Base-by-base conservation (phyloP, 257 asterid genomes). In the Asclepias syriaca region DNA sequence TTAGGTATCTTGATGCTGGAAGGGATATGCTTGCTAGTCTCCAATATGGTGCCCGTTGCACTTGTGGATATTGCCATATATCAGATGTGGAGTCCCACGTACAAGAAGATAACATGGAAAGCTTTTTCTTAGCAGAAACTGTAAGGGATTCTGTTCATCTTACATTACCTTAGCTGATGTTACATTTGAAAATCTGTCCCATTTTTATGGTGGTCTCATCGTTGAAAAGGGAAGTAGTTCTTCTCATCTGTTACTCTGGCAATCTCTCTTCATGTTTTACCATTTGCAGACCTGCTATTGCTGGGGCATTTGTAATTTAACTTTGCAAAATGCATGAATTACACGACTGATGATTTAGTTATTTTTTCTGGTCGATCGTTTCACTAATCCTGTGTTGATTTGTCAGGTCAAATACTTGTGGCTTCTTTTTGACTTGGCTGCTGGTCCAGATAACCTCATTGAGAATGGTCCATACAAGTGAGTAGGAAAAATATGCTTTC, bases 41-140 rank as follows among this genome's bases (percentile, higher is more conserved):
- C 84, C 99, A 95, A 65, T 86, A 86, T 65, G 96, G 88, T 18
- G 97, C 99, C 74, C 87, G 94, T 73, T 95, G 99, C 89, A 85
- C 88, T 16, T 95, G 99, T 69, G 99, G 99, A 75, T 95, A 95
- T 86, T 92, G 99, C 72, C 98, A 91, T 81, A 92, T 95, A 86
- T 86, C 97, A 67, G 99, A 95, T 84, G 99, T 95, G 37, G 99
- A 95, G 82, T 74, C 84, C 77, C 99, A 90, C 80, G 87, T 74
- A 82, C 98, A 92, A 82, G 99, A 95, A 85, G 98, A 95, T 84
- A 93, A 88, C 83, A 95, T 95, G 99, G 99, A 95, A 82, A 95
- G 99, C 86, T 95, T 95, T 82, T 95, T 95, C 83, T 86, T 95
- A 85, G 98, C 99, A 0, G 99, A 95, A 85, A 95, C 99, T 64